A percentile compares a stretch with the other conserved stretches of the same genome.
These are phyloP conservation scores for Inga oerstediana DNA, from an alignment of 306 rosid species.

Conservation along the genomic window DNA sequence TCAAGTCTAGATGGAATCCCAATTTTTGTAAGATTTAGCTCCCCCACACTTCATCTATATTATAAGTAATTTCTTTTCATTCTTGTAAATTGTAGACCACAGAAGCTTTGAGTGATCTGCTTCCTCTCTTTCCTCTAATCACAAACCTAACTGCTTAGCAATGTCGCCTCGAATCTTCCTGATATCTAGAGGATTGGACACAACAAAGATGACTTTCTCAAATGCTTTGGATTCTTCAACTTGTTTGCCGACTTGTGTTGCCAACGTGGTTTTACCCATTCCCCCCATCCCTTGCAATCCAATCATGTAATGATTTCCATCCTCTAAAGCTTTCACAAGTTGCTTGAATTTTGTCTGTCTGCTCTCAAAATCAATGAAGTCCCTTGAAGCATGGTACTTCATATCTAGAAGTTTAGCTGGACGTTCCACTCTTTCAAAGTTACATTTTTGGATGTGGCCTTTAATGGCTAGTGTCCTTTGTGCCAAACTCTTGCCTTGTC, in stretches of 20 bases:
- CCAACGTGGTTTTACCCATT: not conserved
- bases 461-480: not conserved
- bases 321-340: not conserved
- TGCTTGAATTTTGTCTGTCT: not conserved
- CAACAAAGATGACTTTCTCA: not conserved
- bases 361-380: not conserved
- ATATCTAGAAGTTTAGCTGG: not conserved
- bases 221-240: not conserved
- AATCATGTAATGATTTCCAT: not conserved
- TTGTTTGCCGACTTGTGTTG: not conserved
- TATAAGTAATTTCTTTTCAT: not conserved
- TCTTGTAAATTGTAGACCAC: not conserved
- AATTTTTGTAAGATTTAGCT: not conserved
- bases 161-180: not conserved
- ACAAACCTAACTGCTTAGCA: not conserved
- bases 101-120: not conserved
- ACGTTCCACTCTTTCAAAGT: not conserved
- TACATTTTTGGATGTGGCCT: not conserved
- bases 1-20: conserved; percentile 22
- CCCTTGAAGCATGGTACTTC: not conserved
- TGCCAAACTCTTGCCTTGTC: not conserved
- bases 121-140: not conserved
- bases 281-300: not conserved
- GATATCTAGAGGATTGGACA: not conserved
- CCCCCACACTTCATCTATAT: not conserved